Evolutionary conservation across 306 rosid genomes (phyloP).

Genomic region (Neltuma alba): DNA sequence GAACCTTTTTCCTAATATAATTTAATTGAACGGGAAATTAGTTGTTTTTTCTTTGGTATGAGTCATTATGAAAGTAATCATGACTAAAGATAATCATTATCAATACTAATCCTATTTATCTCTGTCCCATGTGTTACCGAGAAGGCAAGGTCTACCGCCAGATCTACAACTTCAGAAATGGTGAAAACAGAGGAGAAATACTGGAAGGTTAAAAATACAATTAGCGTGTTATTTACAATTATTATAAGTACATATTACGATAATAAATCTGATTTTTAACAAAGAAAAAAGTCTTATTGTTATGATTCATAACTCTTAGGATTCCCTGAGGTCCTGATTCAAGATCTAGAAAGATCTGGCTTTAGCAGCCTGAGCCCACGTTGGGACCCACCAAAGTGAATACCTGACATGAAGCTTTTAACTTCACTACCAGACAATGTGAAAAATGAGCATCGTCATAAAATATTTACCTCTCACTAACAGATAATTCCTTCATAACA

Average conservation of each 20-base stretch:
- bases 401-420: slow-evolving; percentile 35
- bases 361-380: slow-evolving; percentile 26
- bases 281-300: neutral
- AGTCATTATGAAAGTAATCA: slow-evolving; percentile 23
- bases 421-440: slow-evolving; percentile 40
- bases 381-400: slow-evolving; percentile 47
- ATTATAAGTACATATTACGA: neutral
- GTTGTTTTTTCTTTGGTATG: neutral
- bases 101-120: slow-evolving; percentile 20
- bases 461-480: neutral
- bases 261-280: neutral
- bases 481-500: neutral
- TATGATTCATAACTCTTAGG: slow-evolving; percentile 42
- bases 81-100: slow-evolving; percentile 23
- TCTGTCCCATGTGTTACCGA: slow-evolving; percentile 9
- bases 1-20: neutral
- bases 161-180: neutral
- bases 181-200: slow-evolving; percentile 11
- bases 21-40: slow-evolving; percentile 14
- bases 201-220: neutral
- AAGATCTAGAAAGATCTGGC: slow-evolving; percentile 26
- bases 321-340: slow-evolving; percentile 52
- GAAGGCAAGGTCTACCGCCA: slow-evolving; percentile 3
- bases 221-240: too few species aligned
- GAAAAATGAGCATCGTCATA: slow-evolving; percentile 22